Evolutionary conservation across 257 asterid genomes (phyloP).

Genomic region (Gynochthodes officinalis): DNA sequence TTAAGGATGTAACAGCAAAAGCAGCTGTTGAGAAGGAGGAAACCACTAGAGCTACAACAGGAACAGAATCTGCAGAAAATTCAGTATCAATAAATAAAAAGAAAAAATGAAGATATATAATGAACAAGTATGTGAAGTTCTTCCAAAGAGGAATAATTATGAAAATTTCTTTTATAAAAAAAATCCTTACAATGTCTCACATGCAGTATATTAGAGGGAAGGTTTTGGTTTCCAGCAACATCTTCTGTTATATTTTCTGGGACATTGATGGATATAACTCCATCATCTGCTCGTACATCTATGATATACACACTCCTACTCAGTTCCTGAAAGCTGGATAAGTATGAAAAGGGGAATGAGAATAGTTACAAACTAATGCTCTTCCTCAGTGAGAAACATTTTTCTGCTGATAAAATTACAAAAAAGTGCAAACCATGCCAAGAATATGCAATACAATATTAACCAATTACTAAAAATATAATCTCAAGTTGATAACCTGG

Average conservation of each 20-base stretch:
- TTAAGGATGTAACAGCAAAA: constrained; percentile 61
- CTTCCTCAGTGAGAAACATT: not conserved
- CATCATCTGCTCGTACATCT: constrained; percentile 44
- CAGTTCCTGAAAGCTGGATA: constrained; percentile 62
- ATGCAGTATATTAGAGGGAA: constrained; percentile 67
- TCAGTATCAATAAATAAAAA: not conserved
- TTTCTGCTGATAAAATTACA: not conserved
- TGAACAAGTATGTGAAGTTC: constrained; percentile 2
- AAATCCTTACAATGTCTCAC: constrained; percentile 72
- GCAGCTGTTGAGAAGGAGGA: constrained; percentile 65
- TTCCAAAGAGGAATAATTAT: not conserved
- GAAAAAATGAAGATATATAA: not conserved
- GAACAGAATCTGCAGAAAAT: constrained; percentile 63
- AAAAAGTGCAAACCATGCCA: not conserved
- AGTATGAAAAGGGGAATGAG: constrained; percentile 9
- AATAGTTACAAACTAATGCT: not conserved
- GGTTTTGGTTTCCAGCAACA: constrained; percentile 79
- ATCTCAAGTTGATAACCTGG: constrained; percentile 40
- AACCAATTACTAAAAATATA: not conserved
- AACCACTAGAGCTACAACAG: constrained; percentile 54
- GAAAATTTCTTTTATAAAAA: constrained; percentile 7
- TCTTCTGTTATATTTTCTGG: constrained; percentile 84
- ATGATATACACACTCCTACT: constrained; percentile 51
- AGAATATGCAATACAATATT: not conserved
- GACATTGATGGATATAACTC: constrained; percentile 47